Percentiles rank a stretch among this genome's conserved stretches.
Conservation (phyloP, 1,284 basidiomycete species). For the Entoloma clypeatum region DNA sequence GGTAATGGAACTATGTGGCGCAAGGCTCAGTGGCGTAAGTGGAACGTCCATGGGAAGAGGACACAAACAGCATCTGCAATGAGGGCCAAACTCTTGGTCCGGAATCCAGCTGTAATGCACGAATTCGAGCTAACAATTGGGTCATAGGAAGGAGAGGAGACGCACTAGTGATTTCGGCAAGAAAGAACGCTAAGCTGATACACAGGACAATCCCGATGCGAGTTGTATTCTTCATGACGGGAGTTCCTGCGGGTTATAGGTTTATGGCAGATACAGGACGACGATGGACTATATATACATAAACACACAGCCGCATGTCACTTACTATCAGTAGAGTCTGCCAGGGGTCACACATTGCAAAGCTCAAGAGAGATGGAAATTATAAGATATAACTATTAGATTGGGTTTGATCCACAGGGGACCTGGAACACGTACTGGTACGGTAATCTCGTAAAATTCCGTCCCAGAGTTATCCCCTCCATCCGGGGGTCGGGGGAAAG, state of each 20-base stretch:
- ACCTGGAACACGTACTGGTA: too few species aligned
- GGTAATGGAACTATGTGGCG: constrained; percentile 41
- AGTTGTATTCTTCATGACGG: constrained; percentile 42
- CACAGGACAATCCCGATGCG: constrained; percentile 40
- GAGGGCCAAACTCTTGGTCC: constrained; percentile 44
- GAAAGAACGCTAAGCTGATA: constrained; percentile 42
- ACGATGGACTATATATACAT: too few species aligned
- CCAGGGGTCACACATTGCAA: too few species aligned
- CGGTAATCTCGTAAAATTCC: too few species aligned
- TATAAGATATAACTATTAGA: too few species aligned
- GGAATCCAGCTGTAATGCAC: constrained; percentile 40
- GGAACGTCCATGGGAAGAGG: constrained; percentile 1
- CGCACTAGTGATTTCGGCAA: constrained; percentile 41
- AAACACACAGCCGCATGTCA: too few species aligned
- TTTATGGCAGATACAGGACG: neutral
- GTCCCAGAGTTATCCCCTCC: too few species aligned
- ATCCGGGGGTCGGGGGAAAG: too few species aligned
- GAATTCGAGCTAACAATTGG: constrained; percentile 7
- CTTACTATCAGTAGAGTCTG: too few species aligned
- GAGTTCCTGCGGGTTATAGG: neutral
- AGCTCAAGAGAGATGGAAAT: too few species aligned
- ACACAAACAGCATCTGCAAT: constrained; percentile 46
- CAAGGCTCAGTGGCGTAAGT: constrained; percentile 7
- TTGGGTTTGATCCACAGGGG: too few species aligned
- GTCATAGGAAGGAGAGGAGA: constrained; percentile 4